Conservation (phyloP, 768 basidiomycete species). For the Serendipita sp. region DNA sequence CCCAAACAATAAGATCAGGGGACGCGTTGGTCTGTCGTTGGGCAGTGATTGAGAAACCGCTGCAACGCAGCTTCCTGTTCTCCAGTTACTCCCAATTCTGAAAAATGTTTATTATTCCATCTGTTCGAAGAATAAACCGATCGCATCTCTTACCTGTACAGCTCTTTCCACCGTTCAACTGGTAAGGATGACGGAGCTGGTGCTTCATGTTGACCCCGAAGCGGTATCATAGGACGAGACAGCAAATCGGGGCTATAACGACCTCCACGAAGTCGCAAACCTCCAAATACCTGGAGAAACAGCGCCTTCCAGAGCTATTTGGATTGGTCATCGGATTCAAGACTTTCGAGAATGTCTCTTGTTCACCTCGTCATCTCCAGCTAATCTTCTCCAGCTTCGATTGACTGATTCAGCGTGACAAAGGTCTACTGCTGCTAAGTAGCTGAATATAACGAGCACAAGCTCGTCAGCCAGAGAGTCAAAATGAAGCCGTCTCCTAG, state of each 20-base stretch:
- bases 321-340: background rate
- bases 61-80: background rate
- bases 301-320: background rate
- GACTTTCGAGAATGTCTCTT: background rate
- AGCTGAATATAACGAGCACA: background rate
- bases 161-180: background rate
- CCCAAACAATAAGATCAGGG: background rate
- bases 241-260: background rate
- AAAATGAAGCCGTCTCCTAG: background rate
- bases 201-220: too few species aligned
- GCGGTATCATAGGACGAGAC: background rate
- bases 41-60: background rate
- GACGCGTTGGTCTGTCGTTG: background rate
- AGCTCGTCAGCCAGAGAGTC: slow-evolving; percentile 3
- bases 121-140: background rate
- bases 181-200: background rate
- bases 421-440: background rate
- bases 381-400: background rate
- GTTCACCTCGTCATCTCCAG: background rate
- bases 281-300: background rate
- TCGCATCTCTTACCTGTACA: background rate
- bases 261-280: background rate
- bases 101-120: background rate
- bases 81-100: background rate
- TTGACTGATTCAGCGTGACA: background rate